phyloP scores from a whole-genome alignment of 352 stramenopile species.

The Phytophthora hibernalis region DNA sequence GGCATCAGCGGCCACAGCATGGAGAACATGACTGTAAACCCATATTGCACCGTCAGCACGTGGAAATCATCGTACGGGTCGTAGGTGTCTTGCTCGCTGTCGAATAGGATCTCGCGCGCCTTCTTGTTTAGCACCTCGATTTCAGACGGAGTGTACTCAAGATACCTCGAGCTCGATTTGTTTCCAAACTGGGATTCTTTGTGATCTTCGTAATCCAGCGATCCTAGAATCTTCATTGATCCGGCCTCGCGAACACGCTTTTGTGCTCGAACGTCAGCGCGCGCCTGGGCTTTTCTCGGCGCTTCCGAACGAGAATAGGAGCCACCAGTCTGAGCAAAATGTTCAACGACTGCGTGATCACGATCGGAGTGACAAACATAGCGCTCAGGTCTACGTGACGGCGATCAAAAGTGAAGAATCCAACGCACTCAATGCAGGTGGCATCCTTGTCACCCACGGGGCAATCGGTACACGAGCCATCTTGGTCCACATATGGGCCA shows the following conservation, averaged over 20 bases:
- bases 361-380: conserved; percentile 90
- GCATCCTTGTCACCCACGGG: conserved; percentile 70
- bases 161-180: conserved; percentile 69
- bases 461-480: conserved; percentile 69
- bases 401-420: conserved; percentile 86
- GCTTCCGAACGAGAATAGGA: conserved; percentile 73
- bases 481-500: conserved; percentile 81
- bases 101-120: conserved; percentile 72
- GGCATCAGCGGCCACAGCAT: conserved; percentile 84
- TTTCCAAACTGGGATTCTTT: conserved; percentile 78
- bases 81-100: conserved; percentile 77
- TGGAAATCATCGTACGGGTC: conserved; percentile 85
- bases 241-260: conserved; percentile 73
- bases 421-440: conserved; percentile 78
- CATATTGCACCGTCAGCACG: conserved; percentile 71
- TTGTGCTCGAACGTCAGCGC: conserved; percentile 68
- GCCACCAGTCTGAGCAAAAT: conserved; percentile 73
- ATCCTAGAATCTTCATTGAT: conserved; percentile 84
- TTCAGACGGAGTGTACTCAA: conserved; percentile 65
- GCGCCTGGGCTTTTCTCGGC: conserved; percentile 64
- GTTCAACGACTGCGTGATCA: conserved; percentile 86
- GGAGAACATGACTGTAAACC: conserved; percentile 85
- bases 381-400: conserved; percentile 84
- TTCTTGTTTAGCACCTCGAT: conserved; percentile 77
- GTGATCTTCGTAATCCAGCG: conserved; percentile 79